Evolutionary conservation across 805 yeast species (phyloP), one percentile per base, ranked within the genome.

Genomic region (Tetrapisispora phaffii): DNA sequence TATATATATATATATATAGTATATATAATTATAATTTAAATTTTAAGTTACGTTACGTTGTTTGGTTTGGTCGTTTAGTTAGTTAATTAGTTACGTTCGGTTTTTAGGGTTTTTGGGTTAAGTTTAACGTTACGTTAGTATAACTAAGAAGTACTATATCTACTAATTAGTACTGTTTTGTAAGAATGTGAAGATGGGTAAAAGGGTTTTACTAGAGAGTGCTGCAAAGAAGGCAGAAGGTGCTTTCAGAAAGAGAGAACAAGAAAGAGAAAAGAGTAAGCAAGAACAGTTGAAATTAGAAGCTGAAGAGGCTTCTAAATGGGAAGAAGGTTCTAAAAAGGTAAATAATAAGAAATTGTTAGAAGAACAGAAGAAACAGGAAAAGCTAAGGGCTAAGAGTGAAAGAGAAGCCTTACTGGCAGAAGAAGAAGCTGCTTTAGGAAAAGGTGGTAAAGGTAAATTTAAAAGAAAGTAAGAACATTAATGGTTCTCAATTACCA

Each of bases 161-260:
- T n/a, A n/a, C n/a, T n/a, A n/a, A n/a, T n/a, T n/a, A n/a, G n/a
- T n/a, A n/a, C n/a, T n/a, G n/a, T n/a, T n/a, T n/a, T n/a, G n/a
- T n/a, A n/a, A n/a, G n/a, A n/a, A n/a, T n/a, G n/a, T 9, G 12
- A 38, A n/a, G 10, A 64, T 64, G 68, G 68, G 68, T 47, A 64
- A 64, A 47, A 57, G 67, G 47, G 63, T 62, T 50, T 47, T 56
- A n/a, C n/a, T n/a, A 28, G 67, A 64, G 45, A 57, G 65, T 38
- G 66, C 65, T 16, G 57, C 55, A 1, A 64, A 63, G 54, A 63
- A 64, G 44, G 55, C 55, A n/a, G 67, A 59, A 31, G 68, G 68
- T 20, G 51, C 49, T 44, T 62, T 59, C 29, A 60, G 63, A 47
- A 64, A 64, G 47, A 51, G 55, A 38, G 62, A 61, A 16, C 64